Evolutionary conservation across 2,329 filamentous ascomycete genomes (phyloP), one percentile per base, ranked within the genome.

Genomic region (Aspergillus proliferans): DNA sequence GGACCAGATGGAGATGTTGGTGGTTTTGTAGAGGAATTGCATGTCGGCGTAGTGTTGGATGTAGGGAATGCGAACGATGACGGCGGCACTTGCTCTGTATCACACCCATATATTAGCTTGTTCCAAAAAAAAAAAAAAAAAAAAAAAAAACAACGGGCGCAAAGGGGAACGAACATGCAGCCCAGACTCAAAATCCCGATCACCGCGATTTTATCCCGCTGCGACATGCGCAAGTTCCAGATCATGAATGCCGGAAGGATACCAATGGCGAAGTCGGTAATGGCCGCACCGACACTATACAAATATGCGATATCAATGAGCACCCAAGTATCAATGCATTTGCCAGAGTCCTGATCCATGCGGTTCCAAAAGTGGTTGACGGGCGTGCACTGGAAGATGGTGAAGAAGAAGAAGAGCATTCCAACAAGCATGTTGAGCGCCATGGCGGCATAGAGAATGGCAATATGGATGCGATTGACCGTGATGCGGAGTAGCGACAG

Each of bases 221-320:
- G 59, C 41, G 75, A 74, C 73, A 84, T 80, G 48, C 79, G 74
- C 24, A 84, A 60, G 19, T 74, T 69, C 68, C 72, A 78, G 2
- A 84, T 70, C 9, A 84, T 64, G 47, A 76, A 76, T 4, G 76
- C 71, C 0, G 78, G 78, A 1, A 81, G 63, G 30, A 79, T 67
- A 5, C 73, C 70, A n/a, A 80, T 66, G 1, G 73, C 76, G 38
- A 78, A 73, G 57, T 81, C 77, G 36, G 74, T 73, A 3, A 72
- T 59, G 33, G 69, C 61, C 19, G 70, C 67, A 21, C 72, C 70
- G 1, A 62, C 70, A 47, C 75, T 77, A 58, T 79, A 78, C 2
- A 76, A 52, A 47, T 79, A 78, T 0, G 73, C 76, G 30, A 81
- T 71, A 10, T 65, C 72, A 36, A 79, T 73, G 15, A 84, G 73